Base-by-base conservation (phyloP, 2,329 filamentous ascomycete species). In the Parascedosporium putredinis region DNA sequence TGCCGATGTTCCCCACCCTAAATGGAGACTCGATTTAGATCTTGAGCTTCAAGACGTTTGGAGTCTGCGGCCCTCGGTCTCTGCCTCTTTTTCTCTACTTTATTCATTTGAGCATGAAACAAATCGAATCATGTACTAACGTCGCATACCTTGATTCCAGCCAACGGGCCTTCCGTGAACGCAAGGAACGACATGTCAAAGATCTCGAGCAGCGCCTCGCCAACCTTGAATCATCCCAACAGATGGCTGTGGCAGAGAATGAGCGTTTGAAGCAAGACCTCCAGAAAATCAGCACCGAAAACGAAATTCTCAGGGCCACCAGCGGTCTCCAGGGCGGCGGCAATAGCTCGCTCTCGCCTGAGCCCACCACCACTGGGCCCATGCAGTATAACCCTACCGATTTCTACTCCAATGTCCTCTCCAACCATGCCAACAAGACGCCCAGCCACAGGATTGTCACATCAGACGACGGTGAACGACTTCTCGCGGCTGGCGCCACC, bases 101-200 rank as follows among this genome's bases (percentile, higher is more conserved):
- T 40, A 14, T 29, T 43, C 24, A 38, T 16, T 9, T 46, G 38
- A 47, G 55, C 59, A n/a, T n/a, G 53, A 60, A 55, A 49, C 29
- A 8, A 7, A 18, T 16, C 34, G 14, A 22, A 27, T 10, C 3
- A 34, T 46, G 10, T 22, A 7, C 45, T 22, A 25, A 43, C 23
- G 8, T 10, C 5, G 7, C 7, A 10, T 2, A 10, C 23, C 18
- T 23, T 10, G 23, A 20, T 42, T 55, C n/a, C n/a, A 96, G 91
- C 45, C 93, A 97, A 75, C 84, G 91, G 58, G 91, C 93, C 27
- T 97, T 97, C 66, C 88, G 91, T 53, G 91, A 97, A 67, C 84
- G 91, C 57, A 97, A 97, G 67, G 91, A 97, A 65, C 84, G 83
- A 51, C 90, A 95, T 61, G 89, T 97, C 54, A 90, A 90, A 64